Evolutionary conservation across 352 stramenopile species (phyloP).

Genomic region (Globisporangium cederbergense): DNA sequence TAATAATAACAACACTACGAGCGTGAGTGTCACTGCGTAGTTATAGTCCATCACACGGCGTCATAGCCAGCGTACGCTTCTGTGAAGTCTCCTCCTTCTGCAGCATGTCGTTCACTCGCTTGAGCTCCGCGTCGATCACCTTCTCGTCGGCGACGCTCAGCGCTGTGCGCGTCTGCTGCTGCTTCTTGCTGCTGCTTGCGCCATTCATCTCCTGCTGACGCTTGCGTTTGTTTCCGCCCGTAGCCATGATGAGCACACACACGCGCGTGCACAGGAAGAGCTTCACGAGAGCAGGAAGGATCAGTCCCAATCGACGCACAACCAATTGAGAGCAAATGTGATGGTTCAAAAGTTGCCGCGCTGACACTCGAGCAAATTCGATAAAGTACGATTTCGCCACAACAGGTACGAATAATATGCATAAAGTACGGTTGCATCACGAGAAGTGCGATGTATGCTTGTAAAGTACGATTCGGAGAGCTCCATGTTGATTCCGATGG

Average conservation of each 20-base stretch:
- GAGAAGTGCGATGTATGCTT: background rate
- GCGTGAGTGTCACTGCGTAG: background rate
- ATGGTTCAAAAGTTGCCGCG: slow-evolving; percentile 4
- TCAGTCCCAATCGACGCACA: slow-evolving; percentile 1
- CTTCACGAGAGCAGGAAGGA: background rate
- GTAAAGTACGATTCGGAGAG: background rate
- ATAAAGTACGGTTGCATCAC: background rate
- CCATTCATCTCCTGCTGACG: slow-evolving; percentile 1
- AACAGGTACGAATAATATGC: background rate
- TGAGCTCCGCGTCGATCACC: slow-evolving; percentile 31
- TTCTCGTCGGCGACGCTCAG: slow-evolving; percentile 10
- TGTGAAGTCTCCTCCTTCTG: slow-evolving; percentile 64
- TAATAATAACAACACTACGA: background rate
- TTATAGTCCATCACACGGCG: background rate
- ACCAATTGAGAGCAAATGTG: slow-evolving; percentile 7
- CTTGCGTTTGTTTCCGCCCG: slow-evolving; percentile 15
- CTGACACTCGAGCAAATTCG: background rate
- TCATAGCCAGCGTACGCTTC: slow-evolving; percentile 30
- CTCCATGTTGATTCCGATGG: background rate
- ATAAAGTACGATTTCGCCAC: background rate
- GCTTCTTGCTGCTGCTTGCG: slow-evolving; percentile 11
- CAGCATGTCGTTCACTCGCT: slow-evolving; percentile 52
- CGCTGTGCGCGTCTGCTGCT: slow-evolving; percentile 3
- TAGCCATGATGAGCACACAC: slow-evolving; percentile 3
- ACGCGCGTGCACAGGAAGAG: background rate